These are phyloP conservation scores for Aechmea fasciata DNA, from an alignment of 176 grass and related monocot species.

Conservation along the genomic window DNA sequence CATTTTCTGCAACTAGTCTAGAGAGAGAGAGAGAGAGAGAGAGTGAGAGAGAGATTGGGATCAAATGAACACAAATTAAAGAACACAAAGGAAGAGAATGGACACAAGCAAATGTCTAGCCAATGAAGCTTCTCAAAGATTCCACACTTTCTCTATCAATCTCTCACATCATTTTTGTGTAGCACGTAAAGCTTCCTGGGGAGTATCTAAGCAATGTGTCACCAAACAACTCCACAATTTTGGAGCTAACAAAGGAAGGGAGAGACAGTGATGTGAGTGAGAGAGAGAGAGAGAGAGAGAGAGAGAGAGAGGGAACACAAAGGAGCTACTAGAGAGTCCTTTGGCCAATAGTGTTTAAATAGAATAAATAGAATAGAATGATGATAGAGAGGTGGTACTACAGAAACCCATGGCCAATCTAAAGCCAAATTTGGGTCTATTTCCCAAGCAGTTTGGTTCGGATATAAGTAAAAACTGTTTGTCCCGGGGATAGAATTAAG, in stretches of 20 bases:
- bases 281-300: background rate
- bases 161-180: too few species aligned
- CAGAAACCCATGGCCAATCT: slow-evolving; percentile 5
- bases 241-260: too few species aligned
- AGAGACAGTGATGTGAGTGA: too few species aligned
- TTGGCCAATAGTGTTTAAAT: slow-evolving; percentile 4
- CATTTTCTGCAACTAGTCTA: slow-evolving; percentile 2
- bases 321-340: background rate
- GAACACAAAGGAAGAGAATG: background rate
- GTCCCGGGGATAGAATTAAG: too few species aligned
- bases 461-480: too few species aligned
- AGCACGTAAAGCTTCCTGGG: too few species aligned
- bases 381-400: background rate
- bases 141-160: too few species aligned
- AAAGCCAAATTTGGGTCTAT: background rate
- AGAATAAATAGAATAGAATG: too few species aligned
- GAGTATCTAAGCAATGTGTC: too few species aligned
- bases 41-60: background rate
- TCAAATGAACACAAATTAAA: background rate
- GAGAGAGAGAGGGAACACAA: background rate
- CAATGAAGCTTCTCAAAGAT: background rate
- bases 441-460: background rate
- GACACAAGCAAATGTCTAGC: background rate
- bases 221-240: too few species aligned
- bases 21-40: background rate